A percentile compares a stretch with the other conserved stretches of the same genome.
Conservation (phyloP, 1,284 basidiomycete species). For the Coriolopsis trogii region DNA sequence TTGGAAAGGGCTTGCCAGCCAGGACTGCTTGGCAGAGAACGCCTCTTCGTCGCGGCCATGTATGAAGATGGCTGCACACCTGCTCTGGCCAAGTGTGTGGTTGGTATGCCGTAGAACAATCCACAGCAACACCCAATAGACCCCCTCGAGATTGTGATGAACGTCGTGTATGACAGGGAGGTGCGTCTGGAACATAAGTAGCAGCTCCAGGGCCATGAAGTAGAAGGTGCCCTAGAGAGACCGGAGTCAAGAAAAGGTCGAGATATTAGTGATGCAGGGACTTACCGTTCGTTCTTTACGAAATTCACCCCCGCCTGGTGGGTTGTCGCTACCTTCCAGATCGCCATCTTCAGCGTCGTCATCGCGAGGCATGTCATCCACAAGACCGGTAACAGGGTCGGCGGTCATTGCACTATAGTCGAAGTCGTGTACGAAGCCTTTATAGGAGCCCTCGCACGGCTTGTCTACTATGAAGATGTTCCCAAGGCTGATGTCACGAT, state of each 20-base stretch:
- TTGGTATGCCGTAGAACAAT: constrained; percentile 1
- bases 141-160: neutral
- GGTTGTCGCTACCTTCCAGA: too few species aligned
- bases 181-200: neutral
- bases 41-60: neutral
- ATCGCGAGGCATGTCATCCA: too few species aligned
- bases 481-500: constrained; percentile 7
- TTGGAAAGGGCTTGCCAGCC: neutral
- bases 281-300: neutral
- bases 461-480: constrained; percentile 8
- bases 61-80: neutral
- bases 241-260: neutral
- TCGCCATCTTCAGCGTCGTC: too few species aligned
- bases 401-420: constrained; percentile 5
- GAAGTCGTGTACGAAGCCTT: constrained; percentile 12
- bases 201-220: constrained; percentile 3
- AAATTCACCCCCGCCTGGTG: too few species aligned
- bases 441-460: neutral
- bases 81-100: neutral
- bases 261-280: neutral
- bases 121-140: constrained; percentile 5
- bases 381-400: neutral
- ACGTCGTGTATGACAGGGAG: neutral
- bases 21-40: neutral
- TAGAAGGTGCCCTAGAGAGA: neutral